Evolutionary conservation across 208 protist species (phyloP), one percentile per base, ranked within the genome.

Genomic region (Leishmania guyanensis): DNA sequence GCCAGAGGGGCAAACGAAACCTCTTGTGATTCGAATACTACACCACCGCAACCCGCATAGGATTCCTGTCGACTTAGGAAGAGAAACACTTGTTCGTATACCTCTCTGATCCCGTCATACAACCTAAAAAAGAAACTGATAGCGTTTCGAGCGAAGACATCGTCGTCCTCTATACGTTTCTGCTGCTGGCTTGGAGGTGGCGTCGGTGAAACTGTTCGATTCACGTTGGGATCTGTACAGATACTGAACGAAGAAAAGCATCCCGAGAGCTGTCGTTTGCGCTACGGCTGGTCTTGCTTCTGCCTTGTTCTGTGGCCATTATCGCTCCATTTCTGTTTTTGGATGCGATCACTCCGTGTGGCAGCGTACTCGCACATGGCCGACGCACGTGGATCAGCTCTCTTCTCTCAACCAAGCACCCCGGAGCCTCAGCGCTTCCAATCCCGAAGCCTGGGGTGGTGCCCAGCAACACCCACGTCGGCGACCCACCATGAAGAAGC

Each of bases 391-490:
- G 74, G 9, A n/a, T 77, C 74, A n/a, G 39, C 29, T 58, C 74
- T n/a, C 17, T 50, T 48, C 6, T 56, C 39, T 5, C 56, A 78
- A n/a, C 73, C 66, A 33, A 33, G 54, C 16, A 86, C 82, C 5
- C 82, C 82, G 46, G 82, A 86, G 78, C 66, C 66, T 51, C 82
- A 86, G 73, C 82, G 78, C 22, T 75, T 82, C 48, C 53, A 74
- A 60, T 39, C 66, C 6, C 73, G 72, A 60, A 26, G 46, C 48
- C 29, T 69, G 50, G 22, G 39, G 26, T 54, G 53, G 16, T 78
- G 17, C 60, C 60, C 58, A 17, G 75, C 54, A 14, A 26, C 58
- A 51, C 58, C 43, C 29, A 56, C 39, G 20, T 60, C 72, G 53
- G n/a, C 22, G 39, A 12, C 46, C 22, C n/a, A 53, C 17, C 68